Evolutionary conservation across 768 basidiomycete species (phyloP).

Genomic region (Leccinum longicurvipes): DNA sequence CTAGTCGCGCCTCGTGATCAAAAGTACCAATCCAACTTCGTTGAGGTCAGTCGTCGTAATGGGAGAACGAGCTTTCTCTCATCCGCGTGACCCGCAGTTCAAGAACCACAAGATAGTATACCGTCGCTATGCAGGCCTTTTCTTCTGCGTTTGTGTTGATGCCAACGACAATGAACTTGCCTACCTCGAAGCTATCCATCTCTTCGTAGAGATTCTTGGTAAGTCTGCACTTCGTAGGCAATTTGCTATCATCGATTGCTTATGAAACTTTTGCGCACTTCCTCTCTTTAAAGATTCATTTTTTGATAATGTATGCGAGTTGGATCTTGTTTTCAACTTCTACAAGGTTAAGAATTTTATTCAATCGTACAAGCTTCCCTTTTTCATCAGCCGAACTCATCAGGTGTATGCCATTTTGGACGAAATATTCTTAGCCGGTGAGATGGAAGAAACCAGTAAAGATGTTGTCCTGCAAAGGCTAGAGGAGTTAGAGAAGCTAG

Average conservation of each 20-base stretch:
- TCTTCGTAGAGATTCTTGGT: constrained; percentile 98
- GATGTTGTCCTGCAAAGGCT: constrained; percentile 89
- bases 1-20: constrained; percentile 95
- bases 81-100: constrained; percentile 54
- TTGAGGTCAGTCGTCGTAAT: constrained; percentile 66
- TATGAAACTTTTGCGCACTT: background rate
- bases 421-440: constrained; percentile 97
- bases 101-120: constrained; percentile 98
- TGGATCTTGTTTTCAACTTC: constrained; percentile 98
- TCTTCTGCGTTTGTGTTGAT: constrained; percentile 97
- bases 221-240: constrained; percentile 22
- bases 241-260: background rate
- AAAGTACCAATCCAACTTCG: constrained; percentile 99
- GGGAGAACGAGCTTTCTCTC: background rate
- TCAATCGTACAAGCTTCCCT: background rate
- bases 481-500: constrained; percentile 91
- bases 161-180: constrained; percentile 98
- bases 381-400: background rate
- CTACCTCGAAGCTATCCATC: constrained; percentile 95
- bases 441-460: constrained; percentile 97
- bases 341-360: constrained; percentile 65
- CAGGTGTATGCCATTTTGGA: constrained; percentile 98
- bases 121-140: constrained; percentile 93
- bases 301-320: constrained; percentile 98
- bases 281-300: constrained; percentile 68